A percentile compares a stretch with the other conserved stretches of the same genome.
Evolutionary conservation across 495 filamentous ascomycete species (phyloP).

Genomic region (Pseudomonodictys pantanalensis): DNA sequence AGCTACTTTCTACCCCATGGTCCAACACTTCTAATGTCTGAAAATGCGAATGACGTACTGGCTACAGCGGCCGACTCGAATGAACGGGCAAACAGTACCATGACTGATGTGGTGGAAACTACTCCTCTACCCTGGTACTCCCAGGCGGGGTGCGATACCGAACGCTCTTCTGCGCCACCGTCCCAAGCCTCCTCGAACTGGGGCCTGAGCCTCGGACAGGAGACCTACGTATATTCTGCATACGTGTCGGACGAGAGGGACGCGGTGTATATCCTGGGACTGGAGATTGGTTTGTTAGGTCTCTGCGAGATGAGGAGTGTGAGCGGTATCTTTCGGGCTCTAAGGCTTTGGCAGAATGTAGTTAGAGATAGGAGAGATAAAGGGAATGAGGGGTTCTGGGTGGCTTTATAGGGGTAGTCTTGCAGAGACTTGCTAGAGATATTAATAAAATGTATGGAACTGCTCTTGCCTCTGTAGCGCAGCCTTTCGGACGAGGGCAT

Average conservation of each 20-base stretch:
- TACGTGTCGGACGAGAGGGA: neutral
- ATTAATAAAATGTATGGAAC: neutral
- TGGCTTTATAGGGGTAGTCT: conserved; percentile 10
- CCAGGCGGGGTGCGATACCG: neutral
- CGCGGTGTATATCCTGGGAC: neutral
- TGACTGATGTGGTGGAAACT: conserved; percentile 10
- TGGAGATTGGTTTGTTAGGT: neutral
- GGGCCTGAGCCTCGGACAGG: neutral
- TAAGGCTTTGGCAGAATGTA: conserved; percentile 21
- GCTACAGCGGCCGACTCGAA: conserved; percentile 6
- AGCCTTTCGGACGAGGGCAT: neutral
- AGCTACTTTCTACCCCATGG: neutral
- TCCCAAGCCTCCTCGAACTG: conserved; percentile 4
- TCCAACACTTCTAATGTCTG: conserved; percentile 5
- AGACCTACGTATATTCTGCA: neutral
- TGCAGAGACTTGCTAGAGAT: conserved; percentile 12
- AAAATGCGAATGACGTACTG: conserved; percentile 1
- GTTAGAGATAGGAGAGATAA: conserved; percentile 16
- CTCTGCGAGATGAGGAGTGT: conserved; percentile 11
- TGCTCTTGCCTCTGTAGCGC: neutral
- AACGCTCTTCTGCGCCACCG: neutral
- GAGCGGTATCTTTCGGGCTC: conserved; percentile 10
- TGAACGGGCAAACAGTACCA: neutral
- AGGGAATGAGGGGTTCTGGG: conserved; percentile 16
- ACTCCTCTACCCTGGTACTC: conserved; percentile 1